Conservation (phyloP, 257 asterid species). For the Solanum pimpinellifolium region DNA sequence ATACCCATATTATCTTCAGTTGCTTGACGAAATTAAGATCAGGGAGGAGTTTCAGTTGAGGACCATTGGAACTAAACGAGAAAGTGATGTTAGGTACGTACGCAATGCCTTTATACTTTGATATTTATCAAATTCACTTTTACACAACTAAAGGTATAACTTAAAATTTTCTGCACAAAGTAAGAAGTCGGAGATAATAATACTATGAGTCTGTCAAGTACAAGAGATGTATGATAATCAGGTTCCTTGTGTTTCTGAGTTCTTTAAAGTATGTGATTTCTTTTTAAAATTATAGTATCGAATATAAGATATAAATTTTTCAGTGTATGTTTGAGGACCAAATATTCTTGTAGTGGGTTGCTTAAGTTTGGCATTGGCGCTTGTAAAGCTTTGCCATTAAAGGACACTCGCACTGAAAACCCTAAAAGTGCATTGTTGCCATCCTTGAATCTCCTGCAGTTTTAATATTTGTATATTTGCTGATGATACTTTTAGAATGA, state of each 20-base stretch:
- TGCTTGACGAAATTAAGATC: slow-evolving; percentile 80
- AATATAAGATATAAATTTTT: background rate
- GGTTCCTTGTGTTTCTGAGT: background rate
- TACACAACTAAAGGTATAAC: background rate
- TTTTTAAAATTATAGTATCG: background rate
- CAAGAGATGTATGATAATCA: background rate
- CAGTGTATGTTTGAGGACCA: background rate
- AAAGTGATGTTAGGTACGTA: slow-evolving; percentile 79
- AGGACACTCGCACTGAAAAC: background rate
- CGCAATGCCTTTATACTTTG: background rate
- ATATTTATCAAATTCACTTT: background rate
- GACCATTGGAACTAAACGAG: slow-evolving; percentile 86
- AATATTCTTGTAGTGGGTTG: background rate
- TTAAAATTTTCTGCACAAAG: background rate
- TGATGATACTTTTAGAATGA: background rate
- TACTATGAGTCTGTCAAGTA: background rate
- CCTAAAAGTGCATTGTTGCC: background rate
- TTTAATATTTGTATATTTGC: background rate
- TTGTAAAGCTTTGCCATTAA: background rate
- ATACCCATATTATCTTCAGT: slow-evolving; percentile 75
- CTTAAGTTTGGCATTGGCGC: background rate
- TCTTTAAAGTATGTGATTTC: background rate
- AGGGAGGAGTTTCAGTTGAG: slow-evolving; percentile 86
- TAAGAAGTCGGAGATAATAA: background rate
- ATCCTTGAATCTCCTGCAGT: background rate